Evolutionary conservation across 2,329 filamentous ascomycete species (phyloP), one percentile per base, ranked within the genome.

Genomic region (Macrophomina phaseolina): DNA sequence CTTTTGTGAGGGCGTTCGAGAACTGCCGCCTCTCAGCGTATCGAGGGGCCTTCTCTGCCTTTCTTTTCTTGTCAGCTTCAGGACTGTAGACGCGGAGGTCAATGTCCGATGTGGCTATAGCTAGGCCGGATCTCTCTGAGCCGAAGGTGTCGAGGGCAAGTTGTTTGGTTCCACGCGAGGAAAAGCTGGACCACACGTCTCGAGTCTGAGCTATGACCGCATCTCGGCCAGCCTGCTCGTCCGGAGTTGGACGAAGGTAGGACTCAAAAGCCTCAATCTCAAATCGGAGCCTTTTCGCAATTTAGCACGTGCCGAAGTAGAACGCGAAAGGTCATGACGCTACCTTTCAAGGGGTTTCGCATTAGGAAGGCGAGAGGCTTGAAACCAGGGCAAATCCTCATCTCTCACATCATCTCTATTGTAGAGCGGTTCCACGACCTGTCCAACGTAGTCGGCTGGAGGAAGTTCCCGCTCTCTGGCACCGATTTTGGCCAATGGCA

Each of bases 21-120:
- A 67, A 66, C 14, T 56, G 8, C 1, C 12, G 8, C 45, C 63
- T 46, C 6, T 9, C 5, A 1, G 4, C 2, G 18, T 30, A 42
- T 9, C 12, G 46, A 7, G 63, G 63, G 11, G 63, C 51, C 28
- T 65, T 28, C n/a, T 36, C 49, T 12, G 42, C n/a, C 18, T 58
- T 42, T n/a, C 34, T 65, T 14, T 65, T 38, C 5, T 40, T 5
- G 1, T 40, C 5, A 28, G 58, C 12, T 6, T 8, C 23, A 7
- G 1, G 11, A 38, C 71, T 69, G 18, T 74, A 78, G 23, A 79
- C 61, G 75, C 81, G 75, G 79, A 84, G 68, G 71, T 89, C 84
- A 12, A 89, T 77, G 73, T 86, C 84, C 6, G 87, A 89, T 48
- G 80, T 78, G 34, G 83, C 80, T 64, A 83, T 72, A 0, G 83